Percentiles rank a stretch among this genome's conserved stretches.
Conservation (phyloP, 2,329 filamentous ascomycete genomes). For the Camillea tinctor region DNA sequence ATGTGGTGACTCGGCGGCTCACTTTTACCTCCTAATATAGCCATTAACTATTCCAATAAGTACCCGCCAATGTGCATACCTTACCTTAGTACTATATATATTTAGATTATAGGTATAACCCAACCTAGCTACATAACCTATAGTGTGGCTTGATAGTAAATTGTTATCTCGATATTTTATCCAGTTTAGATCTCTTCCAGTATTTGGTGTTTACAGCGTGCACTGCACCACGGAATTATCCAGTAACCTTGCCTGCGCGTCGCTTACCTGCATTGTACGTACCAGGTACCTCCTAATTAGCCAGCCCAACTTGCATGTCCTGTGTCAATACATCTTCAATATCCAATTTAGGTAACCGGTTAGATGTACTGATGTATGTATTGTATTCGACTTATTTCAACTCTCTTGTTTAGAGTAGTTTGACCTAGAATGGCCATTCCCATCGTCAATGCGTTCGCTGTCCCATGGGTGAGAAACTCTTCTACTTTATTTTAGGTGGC, state of each 20-base stretch:
- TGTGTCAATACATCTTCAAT: background rate
- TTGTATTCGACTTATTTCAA: background rate
- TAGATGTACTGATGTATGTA: no score
- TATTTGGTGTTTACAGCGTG: no score
- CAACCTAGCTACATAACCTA: background rate
- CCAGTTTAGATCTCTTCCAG: background rate
- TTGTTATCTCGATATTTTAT: background rate
- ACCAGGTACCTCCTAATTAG: no score
- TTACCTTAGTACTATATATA: no score
- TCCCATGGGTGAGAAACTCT: background rate
- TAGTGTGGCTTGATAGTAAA: slow-evolving; percentile 1
- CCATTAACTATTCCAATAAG: no score
- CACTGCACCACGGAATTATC: background rate
- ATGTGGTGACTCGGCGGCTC: slow-evolving; percentile 1
- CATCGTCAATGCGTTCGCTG: slow-evolving; percentile 18
- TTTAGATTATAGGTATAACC: no score
- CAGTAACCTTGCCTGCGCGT: background rate
- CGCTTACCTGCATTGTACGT: background rate
- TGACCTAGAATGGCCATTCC: slow-evolving; percentile 3
- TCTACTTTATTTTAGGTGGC: background rate
- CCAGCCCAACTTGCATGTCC: no score
- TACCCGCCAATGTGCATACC: no score
- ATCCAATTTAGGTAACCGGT: no score
- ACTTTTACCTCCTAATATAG: background rate
- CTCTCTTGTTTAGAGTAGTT: background rate